Evolutionary conservation across 306 rosid genomes (phyloP).

Genomic region (Phaseolus lunatus): DNA sequence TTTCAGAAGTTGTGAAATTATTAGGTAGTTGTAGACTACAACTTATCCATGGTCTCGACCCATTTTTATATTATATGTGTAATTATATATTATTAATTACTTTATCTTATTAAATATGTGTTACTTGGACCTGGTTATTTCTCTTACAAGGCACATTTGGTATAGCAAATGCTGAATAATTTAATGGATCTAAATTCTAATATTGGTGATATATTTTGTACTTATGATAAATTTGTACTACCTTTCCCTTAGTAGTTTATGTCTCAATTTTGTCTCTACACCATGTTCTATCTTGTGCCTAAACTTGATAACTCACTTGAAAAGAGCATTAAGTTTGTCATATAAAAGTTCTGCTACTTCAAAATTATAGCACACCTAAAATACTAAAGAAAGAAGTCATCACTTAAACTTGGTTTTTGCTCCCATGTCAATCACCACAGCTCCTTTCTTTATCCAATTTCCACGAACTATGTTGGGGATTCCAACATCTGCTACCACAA

Average conservation of each 20-base stretch:
- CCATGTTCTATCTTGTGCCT: neutral
- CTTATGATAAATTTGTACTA: neutral
- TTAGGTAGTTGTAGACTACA: too few relatives aligned
- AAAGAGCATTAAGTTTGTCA: too few relatives aligned
- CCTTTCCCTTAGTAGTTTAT: neutral
- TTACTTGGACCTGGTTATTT: too few relatives aligned
- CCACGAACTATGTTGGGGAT: constrained; percentile 54
- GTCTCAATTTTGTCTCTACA: neutral
- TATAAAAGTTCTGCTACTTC: too few relatives aligned
- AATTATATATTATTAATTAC: too few relatives aligned
- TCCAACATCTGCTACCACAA: constrained; percentile 64
- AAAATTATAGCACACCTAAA: neutral
- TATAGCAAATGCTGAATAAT: neutral
- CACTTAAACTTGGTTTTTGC: constrained; percentile 58
- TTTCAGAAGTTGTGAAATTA: too few relatives aligned
- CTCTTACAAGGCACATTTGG: neutral
- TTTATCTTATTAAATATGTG: too few relatives aligned
- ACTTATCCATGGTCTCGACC: too few relatives aligned
- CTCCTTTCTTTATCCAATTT: constrained; percentile 63
- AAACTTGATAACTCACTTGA: neutral
- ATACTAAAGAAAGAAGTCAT: constrained; percentile 1
- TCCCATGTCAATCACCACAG: constrained; percentile 68
- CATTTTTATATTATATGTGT: too few relatives aligned
- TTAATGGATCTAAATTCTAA: neutral
- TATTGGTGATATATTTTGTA: neutral